Percentiles rank a stretch among this genome's conserved stretches.
Conservation (phyloP, 371 early-diverging fungal species). For the Mucor saturninus region DNA sequence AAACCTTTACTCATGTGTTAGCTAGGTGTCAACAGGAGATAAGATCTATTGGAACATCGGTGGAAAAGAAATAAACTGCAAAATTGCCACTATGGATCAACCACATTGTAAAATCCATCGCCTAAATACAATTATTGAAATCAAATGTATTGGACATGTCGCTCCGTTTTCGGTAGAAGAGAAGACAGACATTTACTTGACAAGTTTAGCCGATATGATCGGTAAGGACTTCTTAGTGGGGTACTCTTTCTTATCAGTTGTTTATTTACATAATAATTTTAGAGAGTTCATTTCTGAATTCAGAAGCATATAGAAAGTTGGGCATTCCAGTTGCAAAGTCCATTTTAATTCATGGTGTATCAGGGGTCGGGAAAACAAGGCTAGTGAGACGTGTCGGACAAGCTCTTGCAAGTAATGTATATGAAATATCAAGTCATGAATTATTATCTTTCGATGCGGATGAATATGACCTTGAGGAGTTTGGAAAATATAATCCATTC, state of each 20-base stretch:
- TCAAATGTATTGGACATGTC: background rate
- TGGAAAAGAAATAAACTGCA: background rate
- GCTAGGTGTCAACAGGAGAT: conserved; percentile 7
- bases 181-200: conserved; percentile 20
- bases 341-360: conserved; percentile 47
- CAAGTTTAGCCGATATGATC: conserved; percentile 28
- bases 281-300: conserved; percentile 32
- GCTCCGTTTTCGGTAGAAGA: background rate
- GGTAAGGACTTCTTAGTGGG: conserved; percentile 8
- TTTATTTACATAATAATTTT: background rate
- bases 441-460: conserved; percentile 37
- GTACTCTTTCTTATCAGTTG: background rate
- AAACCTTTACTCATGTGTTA: background rate
- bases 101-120: background rate
- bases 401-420: conserved; percentile 13
- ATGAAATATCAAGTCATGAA: conserved; percentile 34
- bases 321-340: conserved; percentile 45
- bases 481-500: conserved; percentile 39
- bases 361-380: conserved; percentile 48
- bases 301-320: conserved; percentile 30
- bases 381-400: conserved; percentile 31
- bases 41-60: conserved; percentile 8
- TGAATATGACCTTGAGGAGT: conserved; percentile 32
- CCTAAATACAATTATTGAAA: background rate
- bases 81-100: background rate